Conservation (phyloP, 2,329 filamentous ascomycete species). For the Apiospora koreana region DNA sequence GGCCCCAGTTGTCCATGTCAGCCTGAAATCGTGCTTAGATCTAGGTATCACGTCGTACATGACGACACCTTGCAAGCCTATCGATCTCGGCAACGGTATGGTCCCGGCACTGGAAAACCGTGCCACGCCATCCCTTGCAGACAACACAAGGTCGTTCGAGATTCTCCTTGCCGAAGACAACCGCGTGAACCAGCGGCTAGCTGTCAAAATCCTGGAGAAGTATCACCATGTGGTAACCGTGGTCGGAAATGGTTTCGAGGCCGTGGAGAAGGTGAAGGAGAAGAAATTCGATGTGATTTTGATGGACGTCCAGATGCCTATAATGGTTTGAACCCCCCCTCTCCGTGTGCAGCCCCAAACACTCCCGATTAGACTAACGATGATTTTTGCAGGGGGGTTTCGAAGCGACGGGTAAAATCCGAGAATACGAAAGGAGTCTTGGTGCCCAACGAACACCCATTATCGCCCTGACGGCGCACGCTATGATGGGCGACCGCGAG, state of each 20-base stretch:
- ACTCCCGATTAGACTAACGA: not conserved
- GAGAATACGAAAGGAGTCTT: slow-evolving; percentile 86
- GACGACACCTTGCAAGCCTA: slow-evolving; percentile 92
- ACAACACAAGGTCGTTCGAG: slow-evolving; percentile 94
- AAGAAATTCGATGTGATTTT: slow-evolving; percentile 95
- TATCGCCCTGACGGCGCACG: slow-evolving; percentile 94
- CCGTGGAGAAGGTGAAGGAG: slow-evolving; percentile 87
- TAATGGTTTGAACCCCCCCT: slow-evolving; percentile 70
- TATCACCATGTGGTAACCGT: slow-evolving; percentile 93
- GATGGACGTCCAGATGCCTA: slow-evolving; percentile 99
- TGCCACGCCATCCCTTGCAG: slow-evolving; percentile 85
- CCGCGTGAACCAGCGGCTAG: slow-evolving; percentile 91
- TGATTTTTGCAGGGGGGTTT: slow-evolving; percentile 71
- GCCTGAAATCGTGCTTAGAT: slow-evolving; percentile 89
- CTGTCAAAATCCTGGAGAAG: slow-evolving; percentile 96
- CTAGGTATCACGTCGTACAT: slow-evolving; percentile 98
- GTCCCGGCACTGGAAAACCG: slow-evolving; percentile 92
- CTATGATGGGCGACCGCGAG: slow-evolving; percentile 97
- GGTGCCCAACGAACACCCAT: slow-evolving; percentile 86
- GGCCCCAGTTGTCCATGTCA: slow-evolving; percentile 86
- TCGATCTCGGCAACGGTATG: slow-evolving; percentile 94
- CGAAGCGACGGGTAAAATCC: slow-evolving; percentile 94
- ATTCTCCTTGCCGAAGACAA: slow-evolving; percentile 97
- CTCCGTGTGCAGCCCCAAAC: slow-evolving; percentile 15
- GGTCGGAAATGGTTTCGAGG: slow-evolving; percentile 92